Evolutionary conservation across 2,329 filamentous ascomycete species (phyloP).

Genomic region (Sporothrix schenckii): DNA sequence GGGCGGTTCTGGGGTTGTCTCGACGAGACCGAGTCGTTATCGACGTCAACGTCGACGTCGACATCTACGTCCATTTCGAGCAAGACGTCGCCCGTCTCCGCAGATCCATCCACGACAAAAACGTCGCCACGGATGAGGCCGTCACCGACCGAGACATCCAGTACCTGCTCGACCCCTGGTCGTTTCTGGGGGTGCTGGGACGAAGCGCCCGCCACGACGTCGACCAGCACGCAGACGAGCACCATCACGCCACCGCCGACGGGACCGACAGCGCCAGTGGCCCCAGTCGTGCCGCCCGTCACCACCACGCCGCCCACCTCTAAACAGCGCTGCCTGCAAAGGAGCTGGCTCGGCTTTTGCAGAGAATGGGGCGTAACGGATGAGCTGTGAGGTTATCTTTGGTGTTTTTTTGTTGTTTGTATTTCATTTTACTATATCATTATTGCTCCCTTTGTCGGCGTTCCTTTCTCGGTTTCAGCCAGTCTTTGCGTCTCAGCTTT

Average conservation of each 20-base stretch:
- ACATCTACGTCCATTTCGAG: conserved; percentile 41
- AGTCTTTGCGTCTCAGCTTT: neutral
- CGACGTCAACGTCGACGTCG: conserved; percentile 44
- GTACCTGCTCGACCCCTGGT: conserved; percentile 37
- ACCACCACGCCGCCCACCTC: conserved; percentile 36
- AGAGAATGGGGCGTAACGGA: conserved; percentile 44
- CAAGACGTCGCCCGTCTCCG: conserved; percentile 33
- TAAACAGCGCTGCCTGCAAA: conserved; percentile 43
- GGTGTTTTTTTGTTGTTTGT: neutral
- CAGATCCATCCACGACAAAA: neutral
- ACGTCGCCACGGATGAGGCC: neutral
- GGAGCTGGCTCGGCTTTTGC: conserved; percentile 50
- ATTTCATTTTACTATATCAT: conserved; percentile 1
- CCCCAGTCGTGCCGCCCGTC: conserved; percentile 29
- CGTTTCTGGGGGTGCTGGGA: conserved; percentile 38
- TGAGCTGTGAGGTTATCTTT: conserved; percentile 33
- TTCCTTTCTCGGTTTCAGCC: conserved; percentile 1
- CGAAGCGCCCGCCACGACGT: conserved; percentile 28
- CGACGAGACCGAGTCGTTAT: conserved; percentile 47
- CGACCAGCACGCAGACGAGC: conserved; percentile 20
- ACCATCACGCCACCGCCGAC: conserved; percentile 31
- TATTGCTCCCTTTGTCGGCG: conserved; percentile 10
- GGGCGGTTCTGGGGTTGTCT: conserved; percentile 68
- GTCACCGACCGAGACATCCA: neutral
- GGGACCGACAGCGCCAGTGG: conserved; percentile 19